These are phyloP conservation scores for Sisymbrium altissimum DNA, from an alignment of 345 rosid species.

Conservation along the genomic window DNA sequence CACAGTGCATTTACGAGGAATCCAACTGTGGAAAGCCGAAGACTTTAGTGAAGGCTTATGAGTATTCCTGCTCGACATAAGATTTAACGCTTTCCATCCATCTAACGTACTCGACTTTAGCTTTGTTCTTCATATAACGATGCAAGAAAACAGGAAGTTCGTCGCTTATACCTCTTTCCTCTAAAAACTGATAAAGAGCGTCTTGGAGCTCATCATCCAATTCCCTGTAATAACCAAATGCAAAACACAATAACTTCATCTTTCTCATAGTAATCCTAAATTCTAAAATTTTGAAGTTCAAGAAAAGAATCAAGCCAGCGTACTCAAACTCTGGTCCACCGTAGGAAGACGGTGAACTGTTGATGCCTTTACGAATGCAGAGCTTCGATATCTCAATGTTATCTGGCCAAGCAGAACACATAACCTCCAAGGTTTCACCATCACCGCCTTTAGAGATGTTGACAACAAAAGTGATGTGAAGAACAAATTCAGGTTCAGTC, in stretches of 20 bases:
- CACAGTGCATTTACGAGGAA: neutral
- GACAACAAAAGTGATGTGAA: conserved; percentile 67
- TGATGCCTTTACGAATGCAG: conserved; percentile 38
- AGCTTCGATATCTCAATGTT: conserved; percentile 57
- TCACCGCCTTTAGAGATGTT: conserved; percentile 54
- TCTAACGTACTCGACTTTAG: conserved; percentile 54
- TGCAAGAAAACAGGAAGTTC: conserved; percentile 76
- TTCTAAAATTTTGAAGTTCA: neutral
- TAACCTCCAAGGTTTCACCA: conserved; percentile 55
- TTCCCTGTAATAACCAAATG: conserved; percentile 52
- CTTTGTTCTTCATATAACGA: conserved; percentile 69
- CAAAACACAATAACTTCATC: conserved; percentile 9
- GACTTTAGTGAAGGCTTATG: neutral
- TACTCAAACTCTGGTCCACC: conserved; percentile 81
- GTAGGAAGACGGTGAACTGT: conserved; percentile 37
- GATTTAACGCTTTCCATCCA: conserved; percentile 79
- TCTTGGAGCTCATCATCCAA: conserved; percentile 75
- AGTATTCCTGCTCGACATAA: conserved; percentile 52
- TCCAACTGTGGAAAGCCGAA: neutral
- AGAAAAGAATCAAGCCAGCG: conserved; percentile 11
- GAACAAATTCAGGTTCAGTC: conserved; percentile 36
- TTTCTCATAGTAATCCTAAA: conserved; percentile 1
- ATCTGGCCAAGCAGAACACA: conserved; percentile 88
- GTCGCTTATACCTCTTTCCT: conserved; percentile 63
- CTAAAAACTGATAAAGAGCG: conserved; percentile 62